Conservation (phyloP, 1,139 yeast genomes). For the Candida buenavistaensis region DNA sequence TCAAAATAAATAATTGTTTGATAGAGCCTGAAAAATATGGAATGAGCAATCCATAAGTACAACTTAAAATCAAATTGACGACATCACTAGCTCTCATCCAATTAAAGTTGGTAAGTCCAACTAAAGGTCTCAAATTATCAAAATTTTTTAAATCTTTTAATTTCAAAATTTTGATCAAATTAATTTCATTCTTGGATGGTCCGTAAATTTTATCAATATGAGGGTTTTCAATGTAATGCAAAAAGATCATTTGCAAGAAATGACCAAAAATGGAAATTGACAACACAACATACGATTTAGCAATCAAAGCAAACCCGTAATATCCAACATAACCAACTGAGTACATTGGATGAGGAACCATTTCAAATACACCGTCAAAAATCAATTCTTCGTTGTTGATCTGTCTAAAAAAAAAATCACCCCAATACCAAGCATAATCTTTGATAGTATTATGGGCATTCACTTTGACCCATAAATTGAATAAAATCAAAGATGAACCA, state of each 20-base stretch:
- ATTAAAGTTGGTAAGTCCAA: slow-evolving; percentile 65
- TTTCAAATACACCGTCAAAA: slow-evolving; percentile 87
- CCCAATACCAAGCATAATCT: slow-evolving; percentile 97
- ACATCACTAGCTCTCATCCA: slow-evolving; percentile 66
- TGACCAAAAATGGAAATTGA: slow-evolving; percentile 76
- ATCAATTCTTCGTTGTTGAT: slow-evolving; percentile 72
- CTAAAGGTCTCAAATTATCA: slow-evolving; percentile 59
- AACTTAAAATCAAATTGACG: slow-evolving; percentile 49
- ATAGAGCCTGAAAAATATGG: slow-evolving; percentile 38
- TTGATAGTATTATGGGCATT: slow-evolving; percentile 90
- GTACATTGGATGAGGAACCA: slow-evolving; percentile 94
- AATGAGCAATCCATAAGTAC: slow-evolving; percentile 44
- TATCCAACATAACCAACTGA: slow-evolving; percentile 88
- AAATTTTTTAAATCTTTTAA: slow-evolving; percentile 46
- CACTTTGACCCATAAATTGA: slow-evolving; percentile 83
- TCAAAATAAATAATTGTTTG: slow-evolving; percentile 42
- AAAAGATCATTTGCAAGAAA: slow-evolving; percentile 73
- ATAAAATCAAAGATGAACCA: slow-evolving; percentile 56
- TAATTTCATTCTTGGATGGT: slow-evolving; percentile 41
- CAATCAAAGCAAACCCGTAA: slow-evolving; percentile 79
- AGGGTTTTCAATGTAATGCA: slow-evolving; percentile 80
- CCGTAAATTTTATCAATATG: slow-evolving; percentile 83
- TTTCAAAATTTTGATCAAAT: slow-evolving; percentile 35
- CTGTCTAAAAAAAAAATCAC: slow-evolving; percentile 84
- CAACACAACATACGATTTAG: slow-evolving; percentile 74